Percentiles rank a stretch among this genome's conserved stretches.
These are phyloP conservation scores for Petrea volubilis DNA, from an alignment of 257 asterid genomes.

Conservation along the genomic window DNA sequence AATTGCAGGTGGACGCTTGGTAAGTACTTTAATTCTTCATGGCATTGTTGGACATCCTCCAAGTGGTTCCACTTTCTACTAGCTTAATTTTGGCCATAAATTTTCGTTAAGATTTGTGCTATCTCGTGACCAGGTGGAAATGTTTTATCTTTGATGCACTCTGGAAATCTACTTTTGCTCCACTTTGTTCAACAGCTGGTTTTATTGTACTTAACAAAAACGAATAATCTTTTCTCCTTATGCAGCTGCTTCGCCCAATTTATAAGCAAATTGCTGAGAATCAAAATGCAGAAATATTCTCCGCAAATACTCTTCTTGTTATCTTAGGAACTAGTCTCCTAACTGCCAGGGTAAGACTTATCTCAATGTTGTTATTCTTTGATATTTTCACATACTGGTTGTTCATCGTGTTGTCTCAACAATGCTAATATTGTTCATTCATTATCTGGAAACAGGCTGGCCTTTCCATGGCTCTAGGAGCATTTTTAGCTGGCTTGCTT, in stretches of 20 bases:
- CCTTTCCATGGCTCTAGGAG: slow-evolving; percentile 99
- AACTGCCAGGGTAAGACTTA: slow-evolving; percentile 86
- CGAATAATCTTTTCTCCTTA: slow-evolving; percentile 21
- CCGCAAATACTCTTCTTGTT: slow-evolving; percentile 97
- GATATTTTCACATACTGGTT: not conserved
- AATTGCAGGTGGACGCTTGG: slow-evolving; percentile 98
- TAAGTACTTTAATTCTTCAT: slow-evolving; percentile 28
- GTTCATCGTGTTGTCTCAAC: not conserved
- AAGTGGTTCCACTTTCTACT: slow-evolving; percentile 3
- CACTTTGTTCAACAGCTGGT: not conserved
- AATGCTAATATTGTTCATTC: slow-evolving; percentile 17
- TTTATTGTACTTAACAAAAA: slow-evolving; percentile 5
- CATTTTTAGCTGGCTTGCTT: slow-evolving; percentile 99
- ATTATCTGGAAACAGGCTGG: slow-evolving; percentile 77
- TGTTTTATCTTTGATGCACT: slow-evolving; percentile 4
- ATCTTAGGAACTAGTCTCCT: slow-evolving; percentile 96
- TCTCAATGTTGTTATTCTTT: slow-evolving; percentile 24
- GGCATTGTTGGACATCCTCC: slow-evolving; percentile 21
- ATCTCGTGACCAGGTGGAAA: not conserved
- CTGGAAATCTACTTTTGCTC: slow-evolving; percentile 1
- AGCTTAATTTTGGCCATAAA: not conserved
- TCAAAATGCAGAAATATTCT: slow-evolving; percentile 97
- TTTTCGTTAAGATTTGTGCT: slow-evolving; percentile 14
- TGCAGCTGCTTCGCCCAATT: slow-evolving; percentile 93
- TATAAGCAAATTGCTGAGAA: slow-evolving; percentile 97